Evolutionary conservation across 1,139 yeast species (phyloP), one percentile per base, ranked within the genome.

Genomic region (Yamadazyma oceani): DNA sequence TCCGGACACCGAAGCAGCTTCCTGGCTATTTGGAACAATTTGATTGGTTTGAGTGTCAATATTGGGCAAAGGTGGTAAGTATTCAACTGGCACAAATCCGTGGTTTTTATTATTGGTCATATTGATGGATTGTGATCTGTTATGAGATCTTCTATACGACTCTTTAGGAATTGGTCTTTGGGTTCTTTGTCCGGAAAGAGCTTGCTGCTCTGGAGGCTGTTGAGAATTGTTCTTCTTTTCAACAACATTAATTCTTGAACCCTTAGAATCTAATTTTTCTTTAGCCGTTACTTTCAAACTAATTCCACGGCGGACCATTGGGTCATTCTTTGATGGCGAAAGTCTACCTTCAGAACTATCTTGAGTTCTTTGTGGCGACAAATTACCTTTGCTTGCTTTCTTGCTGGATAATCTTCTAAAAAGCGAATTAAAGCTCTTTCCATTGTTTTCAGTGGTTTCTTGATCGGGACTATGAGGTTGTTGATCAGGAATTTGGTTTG

Each of bases 201-300:
- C 45, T 28, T 52, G 55, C 38, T 36, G 32, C 10, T 30, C n/a
- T n/a, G 5, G 21, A 19, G 8, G 21, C 5, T 19, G 21, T 19
- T 19, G 21, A 19, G 5, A 5, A 19, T 19, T 19, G 21, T 19
- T 39, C 51, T 54, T 40, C 48, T 34, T 40, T 7, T 40, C 43
- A 32, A 33, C 41, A 38, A 58, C 49, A 34, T 56, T 53, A 17
- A 55, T 44, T 40, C 63, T 45, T 40, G 74, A 50, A 40, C 51
- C 46, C 16, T 40, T 42, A 2, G 71, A 60, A 14, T 51, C 47
- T 17, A 65, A 62, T 45, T 57, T 69, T 49, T 78, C 83, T 49
- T 73, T 76, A n/a, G 80, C 76, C 1, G 83, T 78, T 12, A 78
- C 75, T 55, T 75, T 78, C 77, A 78, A 71, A 56, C 80, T 73